Conservation (phyloP, 805 yeast species). For the Kluyveromyces wickerhamii region DNA sequence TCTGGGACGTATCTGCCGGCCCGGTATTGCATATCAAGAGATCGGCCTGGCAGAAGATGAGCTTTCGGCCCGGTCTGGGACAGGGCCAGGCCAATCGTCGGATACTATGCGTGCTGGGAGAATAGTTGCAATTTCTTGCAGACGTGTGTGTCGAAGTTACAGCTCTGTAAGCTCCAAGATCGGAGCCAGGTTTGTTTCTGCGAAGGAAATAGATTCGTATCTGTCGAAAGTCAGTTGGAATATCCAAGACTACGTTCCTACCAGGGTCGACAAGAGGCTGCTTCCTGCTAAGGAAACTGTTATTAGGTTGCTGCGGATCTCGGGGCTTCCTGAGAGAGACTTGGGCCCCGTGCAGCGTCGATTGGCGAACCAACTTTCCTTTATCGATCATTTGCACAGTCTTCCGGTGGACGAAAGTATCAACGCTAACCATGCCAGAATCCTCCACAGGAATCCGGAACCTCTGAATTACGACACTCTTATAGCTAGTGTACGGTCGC, state of each 20-base stretch:
- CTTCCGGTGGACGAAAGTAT: slow-evolving; percentile 16
- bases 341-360: slow-evolving; percentile 28
- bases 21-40: too few relatives aligned
- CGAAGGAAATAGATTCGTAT: slow-evolving; percentile 21
- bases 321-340: slow-evolving; percentile 39
- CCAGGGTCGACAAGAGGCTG: slow-evolving; percentile 8
- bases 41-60: too few relatives aligned
- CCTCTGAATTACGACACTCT: slow-evolving; percentile 30
- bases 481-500: slow-evolving; percentile 17
- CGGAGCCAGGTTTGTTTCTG: slow-evolving; percentile 15
- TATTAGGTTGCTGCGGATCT: slow-evolving; percentile 35
- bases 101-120: too few relatives aligned
- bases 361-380: slow-evolving; percentile 41
- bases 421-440: slow-evolving; percentile 17
- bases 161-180: slow-evolving; percentile 7
- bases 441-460: slow-evolving; percentile 22
- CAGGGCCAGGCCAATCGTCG: too few relatives aligned
- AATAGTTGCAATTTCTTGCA: too few relatives aligned
- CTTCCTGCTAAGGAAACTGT: slow-evolving; percentile 12
- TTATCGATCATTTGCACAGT: slow-evolving; percentile 39
- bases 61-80: too few relatives aligned
- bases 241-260: slow-evolving; percentile 15
- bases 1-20: too few relatives aligned
- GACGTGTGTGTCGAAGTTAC: too few relatives aligned
- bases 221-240: slow-evolving; percentile 22